Evolutionary conservation across 306 rosid genomes (phyloP), one percentile per base, ranked within the genome.

Genomic region (Oemleria cerasiformis): DNA sequence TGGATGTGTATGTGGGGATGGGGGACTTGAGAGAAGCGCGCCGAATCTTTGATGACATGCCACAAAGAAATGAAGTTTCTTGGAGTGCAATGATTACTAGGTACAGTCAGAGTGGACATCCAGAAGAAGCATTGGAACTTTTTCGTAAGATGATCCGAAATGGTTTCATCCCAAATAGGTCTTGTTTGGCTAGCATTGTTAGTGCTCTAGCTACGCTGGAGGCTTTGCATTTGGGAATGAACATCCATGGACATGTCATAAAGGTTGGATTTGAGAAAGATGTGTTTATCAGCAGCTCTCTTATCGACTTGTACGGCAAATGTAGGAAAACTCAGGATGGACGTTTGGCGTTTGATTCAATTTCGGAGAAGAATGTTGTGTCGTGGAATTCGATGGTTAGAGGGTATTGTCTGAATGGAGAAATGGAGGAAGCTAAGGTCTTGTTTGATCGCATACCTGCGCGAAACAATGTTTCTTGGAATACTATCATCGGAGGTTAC

Each of bases 41-140:
- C 7, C 67, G 20, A 44, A 20, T 71, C 34, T 71, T 58, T 71
- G 25, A 71, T 30, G 75, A 71, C 45, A 58, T 71, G 75, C 75
- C 75, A 0, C 66, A 56, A 19, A 71, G 75, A 58, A 58, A 71
- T 44, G 75, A 71, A 39, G 44, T 71, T 23, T 71, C 75, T 58
- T 71, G 75, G 75, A 71, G 75, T 43, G 66, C 57, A 43, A 71
- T 71, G 75, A 71, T 71, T 21, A 30, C 75, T 0, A 58, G 75
- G 75, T 71, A 58, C 56, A 58, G 66, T 16, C 75, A 71, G 23
- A 43, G 44, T 34, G 67, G 75, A 13, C 30, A 30, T 71, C 67
- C 66, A 11, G 57, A 44, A 71, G 67, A 71, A 59, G 67, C 75
- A 0, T 45, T 71, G 75, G 34, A 57, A 17, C 75, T 71, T 34